Base-by-base conservation (phyloP, 805 yeast species). In the Saccharomyces kudriavzevii region DNA sequence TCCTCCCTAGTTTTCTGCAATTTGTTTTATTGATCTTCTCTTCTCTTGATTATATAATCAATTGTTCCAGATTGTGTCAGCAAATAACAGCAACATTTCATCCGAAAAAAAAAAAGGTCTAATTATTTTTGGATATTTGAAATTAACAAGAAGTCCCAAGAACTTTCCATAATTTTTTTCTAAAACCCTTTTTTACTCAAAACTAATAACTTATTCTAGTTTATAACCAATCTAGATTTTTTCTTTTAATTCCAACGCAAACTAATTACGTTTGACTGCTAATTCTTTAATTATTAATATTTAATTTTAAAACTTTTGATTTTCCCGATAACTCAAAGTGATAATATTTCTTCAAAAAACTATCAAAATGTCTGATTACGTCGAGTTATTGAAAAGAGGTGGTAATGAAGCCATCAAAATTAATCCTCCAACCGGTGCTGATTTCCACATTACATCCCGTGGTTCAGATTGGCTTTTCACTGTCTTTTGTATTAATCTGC, bases 401-500 rank as follows among this genome's bases (percentile, higher is more conserved):
- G 62, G 60, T 17, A 75, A 75, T 55, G 59, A 74, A 47, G 80
- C 77, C 24, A 61, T 77, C 25, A 51, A 59, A 6, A 57, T 76
- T 52, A 80, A 80, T 59, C 77, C 79, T 10, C 67, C 74, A 52
- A 56, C 70, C 5, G 66, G 65, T 24, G 69, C 74, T 48, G 83
- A 79, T 56, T 74, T 81, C 62, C 75, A 75, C 50, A 53, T 82
- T 35, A 81, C 84, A 8, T 55, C 63, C 8, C 81, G 79, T 63
- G 86, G 87, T 63, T 80, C 85, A n/a, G 79, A 78, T 64, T 82
- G 85, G 85, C 72, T 77, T 58, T 82, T 85, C 85, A 76, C 86
- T 3, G 83, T 70, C 17, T 81, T 82, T 62, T 66, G 77, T 10
- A 11, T 49, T n/a, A 35, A 35, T 17, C 11, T 35, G 17, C 43